A percentile compares a stretch with the other conserved stretches of the same genome.
Conservation (phyloP, 148 eudicot genomes). For the Pouteria glomerata region DNA sequence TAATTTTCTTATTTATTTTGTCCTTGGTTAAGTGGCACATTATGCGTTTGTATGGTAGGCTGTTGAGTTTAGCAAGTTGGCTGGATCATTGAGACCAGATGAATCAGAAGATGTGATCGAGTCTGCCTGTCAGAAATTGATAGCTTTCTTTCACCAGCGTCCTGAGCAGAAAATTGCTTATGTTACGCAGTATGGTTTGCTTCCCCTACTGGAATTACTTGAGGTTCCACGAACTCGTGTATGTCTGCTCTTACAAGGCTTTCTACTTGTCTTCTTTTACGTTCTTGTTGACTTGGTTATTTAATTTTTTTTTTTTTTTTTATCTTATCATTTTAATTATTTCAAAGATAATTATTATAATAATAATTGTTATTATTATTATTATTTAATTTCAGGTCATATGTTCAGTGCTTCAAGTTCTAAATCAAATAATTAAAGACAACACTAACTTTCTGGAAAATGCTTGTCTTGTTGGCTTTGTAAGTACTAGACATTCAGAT, state of each 20-base stretch:
- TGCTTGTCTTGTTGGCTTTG: constrained; percentile 98
- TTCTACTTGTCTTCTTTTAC: constrained; percentile 1
- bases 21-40: not conserved
- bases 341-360: not conserved
- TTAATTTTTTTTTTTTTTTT: not conserved
- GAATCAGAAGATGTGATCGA: constrained; percentile 90
- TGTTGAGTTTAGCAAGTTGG: constrained; percentile 89
- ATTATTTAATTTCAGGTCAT: constrained; percentile 55
- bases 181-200: constrained; percentile 87
- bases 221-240: constrained; percentile 85
- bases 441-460: constrained; percentile 83
- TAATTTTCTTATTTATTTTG: not conserved
- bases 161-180: constrained; percentile 88
- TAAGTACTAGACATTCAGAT: constrained; percentile 31
- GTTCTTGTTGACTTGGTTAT: not conserved
- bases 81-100: constrained; percentile 76
- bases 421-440: constrained; percentile 85
- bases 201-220: constrained; percentile 91
- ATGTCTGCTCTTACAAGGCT: constrained; percentile 29
- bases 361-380: not conserved
- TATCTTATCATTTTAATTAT: no score
- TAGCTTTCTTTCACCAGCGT: constrained; percentile 77
- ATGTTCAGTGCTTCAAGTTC: constrained; percentile 88
- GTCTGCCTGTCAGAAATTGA: constrained; percentile 84
- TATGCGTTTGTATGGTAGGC: constrained; percentile 42